These are phyloP conservation scores for Elongisporangium undulatum DNA, from an alignment of 352 stramenopile species.

Conservation along the genomic window DNA sequence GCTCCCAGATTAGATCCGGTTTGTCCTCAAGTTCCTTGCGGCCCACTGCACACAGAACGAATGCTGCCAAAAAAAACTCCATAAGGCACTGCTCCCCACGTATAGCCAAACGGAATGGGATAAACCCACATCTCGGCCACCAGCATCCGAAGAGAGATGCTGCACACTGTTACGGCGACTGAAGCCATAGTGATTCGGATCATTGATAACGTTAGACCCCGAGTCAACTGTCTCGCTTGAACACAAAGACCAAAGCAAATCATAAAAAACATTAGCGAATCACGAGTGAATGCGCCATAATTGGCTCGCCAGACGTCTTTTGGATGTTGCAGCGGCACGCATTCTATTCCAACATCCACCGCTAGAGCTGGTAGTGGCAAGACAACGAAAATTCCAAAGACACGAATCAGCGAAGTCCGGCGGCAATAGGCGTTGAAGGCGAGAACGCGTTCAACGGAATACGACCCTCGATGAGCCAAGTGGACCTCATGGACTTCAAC, in stretches of 20 bases:
- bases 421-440: conserved; percentile 3
- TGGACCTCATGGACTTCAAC: not conserved
- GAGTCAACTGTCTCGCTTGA: conserved; percentile 6
- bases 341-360: not conserved
- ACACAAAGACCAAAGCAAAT: conserved; percentile 4
- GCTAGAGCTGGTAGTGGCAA: not conserved
- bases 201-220: conserved; percentile 5
- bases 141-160: conserved; percentile 1
- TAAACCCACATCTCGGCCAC: conserved; percentile 18
- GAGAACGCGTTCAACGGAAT: conserved; percentile 5
- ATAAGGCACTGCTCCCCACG: conserved; percentile 12
- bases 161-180: conserved; percentile 9
- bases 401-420: conserved; percentile 1
- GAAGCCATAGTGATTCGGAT: conserved; percentile 3
- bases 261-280: conserved; percentile 7
- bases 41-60: conserved; percentile 14
- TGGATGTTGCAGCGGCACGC: not conserved
- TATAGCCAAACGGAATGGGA: conserved; percentile 19
- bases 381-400: not conserved
- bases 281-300: conserved; percentile 17
- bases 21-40: not conserved
- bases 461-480: not conserved
- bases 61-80: conserved; percentile 10
- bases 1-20: not conserved
- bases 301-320: conserved; percentile 16